Base-by-base conservation (phyloP, 306 rosid genomes). In the Vigna nakashimae region DNA sequence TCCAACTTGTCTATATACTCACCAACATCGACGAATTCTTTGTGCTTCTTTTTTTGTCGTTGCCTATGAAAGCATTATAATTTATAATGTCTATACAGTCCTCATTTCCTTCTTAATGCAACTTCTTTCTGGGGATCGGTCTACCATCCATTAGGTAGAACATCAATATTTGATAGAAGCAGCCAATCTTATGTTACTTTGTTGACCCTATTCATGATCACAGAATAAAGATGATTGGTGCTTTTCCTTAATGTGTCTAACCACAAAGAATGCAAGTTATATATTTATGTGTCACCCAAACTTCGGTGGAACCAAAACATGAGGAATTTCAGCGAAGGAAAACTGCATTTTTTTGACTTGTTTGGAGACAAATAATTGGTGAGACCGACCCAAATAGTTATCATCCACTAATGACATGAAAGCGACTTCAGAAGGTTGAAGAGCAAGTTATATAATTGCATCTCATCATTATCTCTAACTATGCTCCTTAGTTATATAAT, bases 131-230 rank as follows among this genome's bases (percentile, higher is more conserved):
- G 65, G 75, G 67, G 69, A 78, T 58, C 66, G 84, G 79, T 67
- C 68, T 84, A 79, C 90, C 86, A 17, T 79, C 82, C 79, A 75
- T 84, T 87, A 68, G 86, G 83, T 76, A 71, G 51, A 30, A 57
- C 40, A 13, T 75, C 82, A 42, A 70, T 71, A 28, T 32, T 59
- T 58, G 55, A 55, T 62, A 14, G 2, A 57, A 78, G 34, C 67
- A 40, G 64, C 73, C 73, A 63, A 78, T 78, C 18, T 75, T 79
- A 16, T 63, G 69, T 77, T 79, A 69, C 59, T 70, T 46, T 18
- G 71, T 38, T 76, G 79, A 82, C 83, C 85, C 1, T 14, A 36
- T 59, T 76, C 56, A 71, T 62, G 15, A 56, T 17, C 43, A 24
- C 43, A 18, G 69, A 62, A 55, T 68, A 75, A 78, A 70, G 13